Conservation (phyloP, 257 asterid genomes). For the Salvia hispanica region DNA sequence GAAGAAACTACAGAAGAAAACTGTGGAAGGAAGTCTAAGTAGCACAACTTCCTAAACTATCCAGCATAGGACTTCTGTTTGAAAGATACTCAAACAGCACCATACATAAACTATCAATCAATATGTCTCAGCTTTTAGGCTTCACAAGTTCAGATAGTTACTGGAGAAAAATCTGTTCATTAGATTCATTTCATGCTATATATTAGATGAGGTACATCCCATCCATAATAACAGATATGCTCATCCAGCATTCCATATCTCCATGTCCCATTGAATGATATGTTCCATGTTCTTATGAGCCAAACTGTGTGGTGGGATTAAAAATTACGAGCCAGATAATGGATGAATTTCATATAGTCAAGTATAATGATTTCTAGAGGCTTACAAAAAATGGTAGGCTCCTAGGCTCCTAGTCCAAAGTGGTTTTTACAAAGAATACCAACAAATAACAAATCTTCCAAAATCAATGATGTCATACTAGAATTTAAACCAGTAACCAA, state of each 20-base stretch:
- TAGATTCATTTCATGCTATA: neutral
- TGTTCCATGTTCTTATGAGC: neutral
- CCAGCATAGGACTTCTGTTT: neutral
- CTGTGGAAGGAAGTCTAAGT: neutral
- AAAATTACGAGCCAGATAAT: neutral
- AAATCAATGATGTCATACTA: neutral
- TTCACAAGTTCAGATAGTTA: too few relatives aligned
- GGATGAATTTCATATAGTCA: neutral
- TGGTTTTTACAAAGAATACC: neutral
- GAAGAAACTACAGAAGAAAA: neutral
- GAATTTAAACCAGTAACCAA: neutral
- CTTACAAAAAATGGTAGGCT: neutral
- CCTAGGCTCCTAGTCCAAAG: neutral
- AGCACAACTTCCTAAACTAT: conserved; percentile 1
- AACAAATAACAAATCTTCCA: neutral
- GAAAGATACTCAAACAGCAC: neutral
- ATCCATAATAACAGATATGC: neutral
- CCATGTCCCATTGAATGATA: neutral
- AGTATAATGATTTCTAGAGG: neutral
- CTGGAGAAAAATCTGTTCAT: too few relatives aligned
- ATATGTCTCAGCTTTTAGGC: too few relatives aligned
- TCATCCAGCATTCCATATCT: neutral
- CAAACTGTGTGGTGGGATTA: neutral
- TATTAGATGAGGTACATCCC: neutral
- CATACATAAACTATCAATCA: neutral